Evolutionary conservation across 2,329 filamentous ascomycete genomes (phyloP).

Genomic region (Calonectria honghensis): DNA sequence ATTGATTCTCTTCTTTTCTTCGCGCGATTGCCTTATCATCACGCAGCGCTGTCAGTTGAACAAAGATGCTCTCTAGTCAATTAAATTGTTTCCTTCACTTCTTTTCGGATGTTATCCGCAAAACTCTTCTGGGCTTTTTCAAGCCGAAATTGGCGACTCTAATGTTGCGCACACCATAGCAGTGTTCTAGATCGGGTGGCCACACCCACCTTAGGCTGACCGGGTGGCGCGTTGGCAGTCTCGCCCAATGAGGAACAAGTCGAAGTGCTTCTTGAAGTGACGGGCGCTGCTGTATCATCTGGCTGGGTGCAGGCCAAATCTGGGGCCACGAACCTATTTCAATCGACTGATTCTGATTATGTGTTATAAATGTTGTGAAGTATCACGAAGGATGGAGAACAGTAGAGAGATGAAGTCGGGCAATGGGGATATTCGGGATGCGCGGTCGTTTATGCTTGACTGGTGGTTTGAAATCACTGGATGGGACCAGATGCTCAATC

Average conservation of each 20-base stretch:
- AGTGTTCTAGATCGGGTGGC: slow-evolving; percentile 29
- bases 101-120: not conserved
- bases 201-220: slow-evolving; percentile 33
- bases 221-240: slow-evolving; percentile 24
- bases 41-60: too few species aligned
- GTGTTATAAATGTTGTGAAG: not conserved
- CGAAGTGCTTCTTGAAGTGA: slow-evolving; percentile 17
- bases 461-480: slow-evolving; percentile 15
- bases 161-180: not conserved
- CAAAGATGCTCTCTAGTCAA: not conserved
- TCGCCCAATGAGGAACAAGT: slow-evolving; percentile 26
- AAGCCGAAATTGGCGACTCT: slow-evolving; percentile 1
- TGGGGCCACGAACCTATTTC: slow-evolving; percentile 7
- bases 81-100: not conserved
- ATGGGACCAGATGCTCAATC: slow-evolving; percentile 28
- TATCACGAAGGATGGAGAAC: not conserved
- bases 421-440: not conserved
- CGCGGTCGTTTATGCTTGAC: not conserved
- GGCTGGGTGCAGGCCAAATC: not conserved
- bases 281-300: not conserved
- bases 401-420: not conserved
- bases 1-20: not conserved
- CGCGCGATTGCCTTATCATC: not conserved
- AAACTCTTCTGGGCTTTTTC: not conserved
- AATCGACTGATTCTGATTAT: not conserved